Conservation (phyloP, 2,329 filamentous ascomycete species). For the Tolypocladium endophyticum region DNA sequence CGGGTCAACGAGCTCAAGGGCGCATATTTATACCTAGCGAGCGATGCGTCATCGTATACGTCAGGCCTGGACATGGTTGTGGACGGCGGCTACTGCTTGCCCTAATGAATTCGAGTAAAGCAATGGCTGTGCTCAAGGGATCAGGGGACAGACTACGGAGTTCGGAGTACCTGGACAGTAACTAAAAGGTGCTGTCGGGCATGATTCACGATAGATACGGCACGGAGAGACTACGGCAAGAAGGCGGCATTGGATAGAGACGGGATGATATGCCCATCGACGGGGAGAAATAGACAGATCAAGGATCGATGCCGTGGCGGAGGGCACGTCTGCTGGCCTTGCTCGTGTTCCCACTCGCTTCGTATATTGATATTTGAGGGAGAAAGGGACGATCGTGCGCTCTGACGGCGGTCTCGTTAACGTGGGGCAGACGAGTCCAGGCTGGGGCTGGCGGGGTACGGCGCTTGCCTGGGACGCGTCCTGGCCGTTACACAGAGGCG, state of each 20-base stretch:
- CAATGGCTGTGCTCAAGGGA: neutral
- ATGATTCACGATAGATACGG: neutral
- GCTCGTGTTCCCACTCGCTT: neutral
- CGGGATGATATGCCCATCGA: neutral
- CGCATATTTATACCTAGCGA: conserved; percentile 70
- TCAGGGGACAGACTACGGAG: neutral
- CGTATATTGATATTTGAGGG: neutral
- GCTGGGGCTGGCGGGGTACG: neutral
- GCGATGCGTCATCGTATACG: conserved; percentile 73
- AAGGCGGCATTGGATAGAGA: neutral
- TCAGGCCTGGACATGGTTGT: conserved; percentile 66
- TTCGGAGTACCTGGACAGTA: neutral
- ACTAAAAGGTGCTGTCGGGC: neutral
- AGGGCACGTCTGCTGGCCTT: neutral
- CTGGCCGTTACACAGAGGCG: neutral
- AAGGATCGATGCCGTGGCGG: neutral
- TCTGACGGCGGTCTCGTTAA: neutral
- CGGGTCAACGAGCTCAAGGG: conserved; percentile 69
- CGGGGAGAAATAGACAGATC: neutral
- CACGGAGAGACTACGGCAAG: neutral
- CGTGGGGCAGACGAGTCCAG: neutral
- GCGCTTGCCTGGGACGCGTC: neutral
- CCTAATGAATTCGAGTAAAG: conserved; percentile 19
- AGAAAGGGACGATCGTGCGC: neutral
- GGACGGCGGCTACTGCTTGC: conserved; percentile 61